These are phyloP conservation scores for Dothideomycetidae sp. DNA, from an alignment of 2,329 filamentous ascomycete genomes.

Conservation along the genomic window DNA sequence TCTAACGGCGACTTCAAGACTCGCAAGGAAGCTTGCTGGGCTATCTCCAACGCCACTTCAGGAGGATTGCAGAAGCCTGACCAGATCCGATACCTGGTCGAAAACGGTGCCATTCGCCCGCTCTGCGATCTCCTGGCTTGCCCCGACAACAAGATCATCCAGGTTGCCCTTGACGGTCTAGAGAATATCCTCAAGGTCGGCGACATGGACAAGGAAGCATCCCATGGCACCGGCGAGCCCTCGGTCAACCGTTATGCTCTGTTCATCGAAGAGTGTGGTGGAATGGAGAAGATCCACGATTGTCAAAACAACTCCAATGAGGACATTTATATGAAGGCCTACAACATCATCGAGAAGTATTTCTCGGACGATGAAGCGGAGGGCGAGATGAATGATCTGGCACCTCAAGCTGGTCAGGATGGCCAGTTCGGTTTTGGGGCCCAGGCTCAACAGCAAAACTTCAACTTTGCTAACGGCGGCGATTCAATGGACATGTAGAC, in stretches of 20 bases:
- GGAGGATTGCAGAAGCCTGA: conserved; percentile 97
- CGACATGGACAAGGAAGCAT: conserved; percentile 91
- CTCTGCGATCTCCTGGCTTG: conserved; percentile 88
- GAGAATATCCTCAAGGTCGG: conserved; percentile 99
- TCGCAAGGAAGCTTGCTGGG: conserved; percentile 98
- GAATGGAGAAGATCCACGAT: conserved; percentile 99
- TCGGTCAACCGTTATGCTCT: conserved; percentile 92
- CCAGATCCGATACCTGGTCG: conserved; percentile 89
- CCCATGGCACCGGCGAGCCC: conserved; percentile 53
- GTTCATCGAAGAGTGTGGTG: conserved; percentile 95
- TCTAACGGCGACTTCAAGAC: conserved; percentile 98
- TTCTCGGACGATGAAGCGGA: conserved; percentile 95
- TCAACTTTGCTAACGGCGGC: conserved; percentile 78
- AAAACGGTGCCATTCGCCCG: conserved; percentile 91
- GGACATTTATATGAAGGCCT: conserved; percentile 99
- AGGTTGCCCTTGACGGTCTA: conserved; percentile 90
- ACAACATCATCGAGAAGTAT: conserved; percentile 99
- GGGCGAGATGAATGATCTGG: conserved; percentile 68
- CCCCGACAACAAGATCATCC: conserved; percentile 99
- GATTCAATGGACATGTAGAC: conserved; percentile 55
- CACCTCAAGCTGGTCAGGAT: conserved; percentile 54
- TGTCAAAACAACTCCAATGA: conserved; percentile 99
- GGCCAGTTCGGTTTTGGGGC: conserved; percentile 69
- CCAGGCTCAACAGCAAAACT: conserved; percentile 60
- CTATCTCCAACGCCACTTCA: conserved; percentile 95